A percentile compares a stretch with the other conserved stretches of the same genome.
Conservation (phyloP, 2,329 filamentous ascomycete genomes). For the Beauveria brongniartii region DNA sequence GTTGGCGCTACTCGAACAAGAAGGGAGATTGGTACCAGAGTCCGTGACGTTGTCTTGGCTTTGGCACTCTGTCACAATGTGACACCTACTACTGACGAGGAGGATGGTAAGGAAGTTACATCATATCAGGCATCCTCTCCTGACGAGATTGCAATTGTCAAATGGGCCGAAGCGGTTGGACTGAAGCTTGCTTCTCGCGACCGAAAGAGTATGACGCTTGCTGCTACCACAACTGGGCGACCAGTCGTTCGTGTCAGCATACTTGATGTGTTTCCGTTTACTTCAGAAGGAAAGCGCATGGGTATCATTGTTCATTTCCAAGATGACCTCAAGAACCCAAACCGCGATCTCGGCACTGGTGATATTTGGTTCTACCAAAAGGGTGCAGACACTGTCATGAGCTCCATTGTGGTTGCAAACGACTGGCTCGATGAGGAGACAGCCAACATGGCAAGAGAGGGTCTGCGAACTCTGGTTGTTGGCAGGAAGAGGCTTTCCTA, state of each 20-base stretch:
- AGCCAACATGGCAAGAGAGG: slow-evolving; percentile 98
- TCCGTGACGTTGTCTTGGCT: slow-evolving; percentile 86
- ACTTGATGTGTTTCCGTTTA: slow-evolving; percentile 93
- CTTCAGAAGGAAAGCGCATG: slow-evolving; percentile 96
- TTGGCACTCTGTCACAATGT: slow-evolving; percentile 95
- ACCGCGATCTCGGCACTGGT: slow-evolving; percentile 46
- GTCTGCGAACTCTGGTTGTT: slow-evolving; percentile 85
- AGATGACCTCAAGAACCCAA: slow-evolving; percentile 41
- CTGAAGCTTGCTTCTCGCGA: slow-evolving; percentile 79
- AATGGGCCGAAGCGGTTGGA: slow-evolving; percentile 89
- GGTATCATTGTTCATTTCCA: slow-evolving; percentile 89
- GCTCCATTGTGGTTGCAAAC: slow-evolving; percentile 86
- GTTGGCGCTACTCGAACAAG: slow-evolving; percentile 69
- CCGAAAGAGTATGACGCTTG: slow-evolving; percentile 74
- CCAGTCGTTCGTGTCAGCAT: slow-evolving; percentile 79
- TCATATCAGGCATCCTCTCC: slow-evolving; percentile 96
- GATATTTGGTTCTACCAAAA: slow-evolving; percentile 99
- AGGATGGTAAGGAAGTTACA: slow-evolving; percentile 66
- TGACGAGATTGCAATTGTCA: slow-evolving; percentile 95
- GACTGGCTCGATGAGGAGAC: slow-evolving; percentile 99
- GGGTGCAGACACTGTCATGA: slow-evolving; percentile 96
- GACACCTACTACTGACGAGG: slow-evolving; percentile 72
- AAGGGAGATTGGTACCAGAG: slow-evolving; percentile 86
- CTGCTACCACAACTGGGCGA: slow-evolving; percentile 65
- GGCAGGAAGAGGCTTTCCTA: slow-evolving; percentile 79